Conservation (phyloP, 208 protist species). For the Crithidia thermophila region DNA sequence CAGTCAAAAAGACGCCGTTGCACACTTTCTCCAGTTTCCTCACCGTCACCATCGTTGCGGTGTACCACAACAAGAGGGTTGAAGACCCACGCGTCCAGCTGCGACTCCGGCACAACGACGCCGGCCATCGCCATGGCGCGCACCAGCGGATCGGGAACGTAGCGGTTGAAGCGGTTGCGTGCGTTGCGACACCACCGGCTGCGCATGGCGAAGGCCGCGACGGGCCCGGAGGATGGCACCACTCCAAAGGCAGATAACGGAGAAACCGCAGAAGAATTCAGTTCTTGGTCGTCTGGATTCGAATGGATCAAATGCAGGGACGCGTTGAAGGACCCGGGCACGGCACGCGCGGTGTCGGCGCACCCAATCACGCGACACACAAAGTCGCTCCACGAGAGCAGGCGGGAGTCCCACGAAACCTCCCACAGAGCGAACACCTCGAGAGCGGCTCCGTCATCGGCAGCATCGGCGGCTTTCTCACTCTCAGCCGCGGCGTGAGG, state of each 20-base stretch:
- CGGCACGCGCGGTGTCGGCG: slow-evolving; percentile 41
- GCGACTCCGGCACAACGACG: slow-evolving; percentile 1
- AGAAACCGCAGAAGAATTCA: background rate
- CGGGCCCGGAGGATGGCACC: slow-evolving; percentile 24
- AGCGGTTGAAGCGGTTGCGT: slow-evolving; percentile 22
- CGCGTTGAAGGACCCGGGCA: slow-evolving; percentile 45
- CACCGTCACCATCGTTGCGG: too few relatives aligned
- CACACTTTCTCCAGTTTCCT: background rate
- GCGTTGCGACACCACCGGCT: slow-evolving; percentile 33
- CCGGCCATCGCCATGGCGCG: slow-evolving; percentile 20
- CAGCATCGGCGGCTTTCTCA: background rate
- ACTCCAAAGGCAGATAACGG: slow-evolving; percentile 23
- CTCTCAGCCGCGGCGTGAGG: background rate
- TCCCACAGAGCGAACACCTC: slow-evolving; percentile 22
- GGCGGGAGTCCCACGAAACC: slow-evolving; percentile 45
- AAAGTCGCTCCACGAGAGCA: slow-evolving; percentile 60
- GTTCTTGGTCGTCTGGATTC: too few relatives aligned
- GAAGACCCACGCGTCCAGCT: slow-evolving; percentile 10
- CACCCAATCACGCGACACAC: slow-evolving; percentile 56
- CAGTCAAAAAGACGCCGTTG: slow-evolving; percentile 29
- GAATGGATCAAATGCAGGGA: too few relatives aligned
- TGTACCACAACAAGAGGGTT: slow-evolving; percentile 13
- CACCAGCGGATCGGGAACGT: slow-evolving; percentile 28
- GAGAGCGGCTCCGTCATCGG: background rate
- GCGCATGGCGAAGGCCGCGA: slow-evolving; percentile 31